Evolutionary conservation across 192 early-diverging fungal genomes (phyloP), one percentile per base, ranked within the genome.

Genomic region (Linnemannia schmuckeri): DNA sequence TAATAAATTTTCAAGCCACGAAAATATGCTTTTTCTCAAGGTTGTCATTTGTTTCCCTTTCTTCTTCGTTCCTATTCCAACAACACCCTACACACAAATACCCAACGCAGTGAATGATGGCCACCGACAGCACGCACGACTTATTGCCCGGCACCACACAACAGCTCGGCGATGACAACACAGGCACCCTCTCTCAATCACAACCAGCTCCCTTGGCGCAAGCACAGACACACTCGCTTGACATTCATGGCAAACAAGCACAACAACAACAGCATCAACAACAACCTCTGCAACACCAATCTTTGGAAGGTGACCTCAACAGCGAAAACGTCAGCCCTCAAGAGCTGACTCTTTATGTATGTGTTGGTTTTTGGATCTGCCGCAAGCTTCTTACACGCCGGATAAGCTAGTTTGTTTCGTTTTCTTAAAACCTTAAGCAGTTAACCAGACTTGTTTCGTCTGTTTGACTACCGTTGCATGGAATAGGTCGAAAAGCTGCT

Each of bases 211-310:
- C 83, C 4, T 41, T 80, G 69, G 79, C 79, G 27, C 83, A 86
- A 47, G 79, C 79, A 69, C 83, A 86, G 35, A 86, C 83, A 18
- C 83, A 86, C 81, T 86, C 83, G n/a, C 78, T 86, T 12, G 83
- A 86, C 74, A 86, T 86, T 74, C 77, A 44, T 46, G 55, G 75
- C 70, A 86, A 86, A 78, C 44, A 77, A 57, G 24, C 49, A 37
- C 72, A 74, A 27, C 74, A 61, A 52, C 74, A 75, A n/a, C 74
- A 74, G 17, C 73, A 55, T 3, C 73, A 75, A 20, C 49, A 37
- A 18, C 74, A 57, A 76, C 38, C 35, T 35, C 75, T 22, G 18
- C 55, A 66, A 27, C 75, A 66, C 22, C 70, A 73, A 42, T 44
- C 54, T 17, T 46, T 61, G 10, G 68, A 71, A 13, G 54, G 70